Conservation (phyloP, 345 rosid genomes). For the Brassica napus region DNA sequence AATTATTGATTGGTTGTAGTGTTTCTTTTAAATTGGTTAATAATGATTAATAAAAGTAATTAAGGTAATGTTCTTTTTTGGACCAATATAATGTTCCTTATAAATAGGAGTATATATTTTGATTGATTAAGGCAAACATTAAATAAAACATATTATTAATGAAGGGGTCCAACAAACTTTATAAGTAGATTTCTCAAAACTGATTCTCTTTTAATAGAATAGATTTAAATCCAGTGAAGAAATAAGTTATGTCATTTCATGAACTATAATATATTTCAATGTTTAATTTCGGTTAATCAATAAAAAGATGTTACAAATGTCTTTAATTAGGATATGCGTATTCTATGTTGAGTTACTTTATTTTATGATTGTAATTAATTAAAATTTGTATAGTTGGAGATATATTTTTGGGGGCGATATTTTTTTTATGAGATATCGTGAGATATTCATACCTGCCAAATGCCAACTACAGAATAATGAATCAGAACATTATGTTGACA, state of each 20-base stretch:
- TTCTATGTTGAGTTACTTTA: not conserved
- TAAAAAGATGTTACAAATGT: not conserved
- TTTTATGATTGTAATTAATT: not conserved
- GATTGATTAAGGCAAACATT: too few species aligned
- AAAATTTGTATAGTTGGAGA: not conserved
- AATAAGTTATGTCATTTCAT: not conserved
- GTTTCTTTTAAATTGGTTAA: too few species aligned
- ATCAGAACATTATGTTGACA: constrained; percentile 6
- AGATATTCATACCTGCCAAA: not conserved
- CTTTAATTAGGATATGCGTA: not conserved
- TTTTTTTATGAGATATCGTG: not conserved
- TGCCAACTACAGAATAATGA: constrained; percentile 2
- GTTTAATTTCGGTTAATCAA: not conserved
- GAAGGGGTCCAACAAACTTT: too few species aligned
- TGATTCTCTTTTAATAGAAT: too few species aligned
- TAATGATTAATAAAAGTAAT: too few species aligned
- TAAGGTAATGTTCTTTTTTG: too few species aligned
- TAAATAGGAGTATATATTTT: too few species aligned
- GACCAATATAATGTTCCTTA: too few species aligned
- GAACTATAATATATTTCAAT: not conserved
- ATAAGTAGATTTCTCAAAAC: too few species aligned
- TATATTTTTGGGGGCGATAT: not conserved
- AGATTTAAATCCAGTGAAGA: not conserved
- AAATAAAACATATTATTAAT: too few species aligned
- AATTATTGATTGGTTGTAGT: too few species aligned